Evolutionary conservation across 1,139 yeast species (phyloP), one percentile per base, ranked within the genome.

Genomic region (Kurtzmaniella quercitrusa): DNA sequence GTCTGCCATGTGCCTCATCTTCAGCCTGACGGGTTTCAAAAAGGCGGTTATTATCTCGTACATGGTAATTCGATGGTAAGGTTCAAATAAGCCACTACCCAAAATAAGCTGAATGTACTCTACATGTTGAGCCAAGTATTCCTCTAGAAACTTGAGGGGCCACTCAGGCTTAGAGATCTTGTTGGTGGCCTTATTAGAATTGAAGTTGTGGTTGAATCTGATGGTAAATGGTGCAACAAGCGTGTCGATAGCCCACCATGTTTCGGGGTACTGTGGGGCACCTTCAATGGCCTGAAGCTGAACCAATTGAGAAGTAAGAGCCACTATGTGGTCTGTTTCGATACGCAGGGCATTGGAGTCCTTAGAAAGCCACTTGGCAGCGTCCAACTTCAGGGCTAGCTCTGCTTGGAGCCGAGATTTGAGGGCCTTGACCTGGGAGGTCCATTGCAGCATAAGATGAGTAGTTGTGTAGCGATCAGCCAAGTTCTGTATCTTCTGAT

Each of bases 101-200:
- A 66, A 52, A 16, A 63, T 60, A 21, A 57, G 41, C 43, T 68
- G 65, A 47, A 82, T 55, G 41, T 67, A 54, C 19, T 63, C 52
- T 34, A 66, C 46, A 51, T 78, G 70, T 41, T 76, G 71, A 14
- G 68, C 66, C 17, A 86, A 52, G 45, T 80, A 77, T 15, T 73
- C 72, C 46, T 75, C 71, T 17, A 79, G 59, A 53, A 77, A 87
- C 25, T 68, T 68, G 47, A 84, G 73, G n/a, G 84, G 79, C 84
- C 91, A 83, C 58, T 88, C 95, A 0, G 95, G 95, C 54, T 82
- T 83, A 45, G 86, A 85, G 33, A 82, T 61, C 46, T 82, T 74
- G 53, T 85, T 85, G 0, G 95, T 85, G 16, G 81, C 83, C 40
- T 68, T 70, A 18, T 71, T 68, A 1, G 65, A 48, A 12, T 73